phyloP scores from a whole-genome alignment of 768 basidiomycete species.

The Suillus subalutaceus region DNA sequence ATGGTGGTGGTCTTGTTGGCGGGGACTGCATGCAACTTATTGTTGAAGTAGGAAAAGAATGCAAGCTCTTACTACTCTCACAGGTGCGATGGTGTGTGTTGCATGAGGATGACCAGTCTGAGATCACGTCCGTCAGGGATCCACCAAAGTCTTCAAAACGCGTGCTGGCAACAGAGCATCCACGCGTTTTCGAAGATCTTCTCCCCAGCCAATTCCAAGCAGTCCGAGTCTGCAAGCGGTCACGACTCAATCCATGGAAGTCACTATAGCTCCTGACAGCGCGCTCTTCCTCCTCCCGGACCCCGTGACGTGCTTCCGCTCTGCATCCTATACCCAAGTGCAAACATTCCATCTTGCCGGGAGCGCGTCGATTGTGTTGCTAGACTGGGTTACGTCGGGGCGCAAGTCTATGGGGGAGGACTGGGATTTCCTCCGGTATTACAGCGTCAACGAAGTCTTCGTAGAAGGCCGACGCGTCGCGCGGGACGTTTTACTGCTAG shows the following conservation, averaged over 20 bases:
- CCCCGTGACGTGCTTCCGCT: constrained; percentile 89
- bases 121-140: constrained; percentile 57
- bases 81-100: constrained; percentile 58
- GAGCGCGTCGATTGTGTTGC: constrained; percentile 66
- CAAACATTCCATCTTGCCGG: constrained; percentile 75
- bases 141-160: constrained; percentile 92
- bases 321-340: constrained; percentile 79
- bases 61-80: constrained; percentile 74
- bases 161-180: constrained; percentile 65
- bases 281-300: constrained; percentile 85
- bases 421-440: constrained; percentile 87
- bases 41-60: constrained; percentile 59
- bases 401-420: constrained; percentile 82
- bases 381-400: constrained; percentile 95
- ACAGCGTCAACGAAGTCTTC: constrained; percentile 83
- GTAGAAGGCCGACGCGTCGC: constrained; percentile 66
- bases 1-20: constrained; percentile 90
- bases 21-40: constrained; percentile 73
- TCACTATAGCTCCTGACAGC: constrained; percentile 52
- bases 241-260: constrained; percentile 69
- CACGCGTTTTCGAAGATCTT: constrained; percentile 30
- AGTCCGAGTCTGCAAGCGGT: constrained; percentile 14
- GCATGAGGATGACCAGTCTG: constrained; percentile 10
- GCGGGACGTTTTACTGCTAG: constrained; percentile 78
- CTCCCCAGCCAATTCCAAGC: constrained; percentile 5